These are phyloP conservation scores for Stagonosporopsis tanaceti DNA, from an alignment of 2,329 filamentous ascomycete genomes.

Conservation along the genomic window DNA sequence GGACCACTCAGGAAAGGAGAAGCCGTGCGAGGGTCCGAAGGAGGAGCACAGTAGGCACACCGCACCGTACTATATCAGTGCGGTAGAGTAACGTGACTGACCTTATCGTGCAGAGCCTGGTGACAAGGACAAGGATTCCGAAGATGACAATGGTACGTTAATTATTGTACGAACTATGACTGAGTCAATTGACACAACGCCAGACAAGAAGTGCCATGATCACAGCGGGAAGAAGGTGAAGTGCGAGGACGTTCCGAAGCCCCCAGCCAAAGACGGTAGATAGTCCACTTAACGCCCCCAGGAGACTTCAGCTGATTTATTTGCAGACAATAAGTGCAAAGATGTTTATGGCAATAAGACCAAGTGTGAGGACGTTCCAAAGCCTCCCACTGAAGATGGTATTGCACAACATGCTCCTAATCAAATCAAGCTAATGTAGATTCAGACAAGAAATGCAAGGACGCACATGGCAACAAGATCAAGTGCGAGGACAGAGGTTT, in stretches of 20 bases:
- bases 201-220: constrained; percentile 9
- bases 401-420: neutral
- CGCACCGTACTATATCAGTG: neutral
- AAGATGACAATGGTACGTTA: neutral
- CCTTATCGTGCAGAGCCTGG: neutral
- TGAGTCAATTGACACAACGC: neutral
- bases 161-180: neutral
- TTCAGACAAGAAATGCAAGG: neutral
- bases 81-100: neutral
- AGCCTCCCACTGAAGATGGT: neutral
- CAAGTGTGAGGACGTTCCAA: neutral
- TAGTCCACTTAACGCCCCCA: too few relatives aligned
- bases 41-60: neutral
- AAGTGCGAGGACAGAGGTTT: neutral
- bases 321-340: neutral
- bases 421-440: neutral
- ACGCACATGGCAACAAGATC: neutral
- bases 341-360: neutral
- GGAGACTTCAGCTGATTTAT: neutral
- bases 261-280: neutral
- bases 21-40: constrained; percentile 3
- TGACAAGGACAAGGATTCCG: neutral
- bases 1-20: neutral
- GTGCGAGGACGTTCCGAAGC: neutral
- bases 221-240: neutral